Percentiles rank a stretch among this genome's conserved stretches.
Evolutionary conservation across 768 basidiomycete species (phyloP).

Genomic region (Leucosporidium creatinivorum): DNA sequence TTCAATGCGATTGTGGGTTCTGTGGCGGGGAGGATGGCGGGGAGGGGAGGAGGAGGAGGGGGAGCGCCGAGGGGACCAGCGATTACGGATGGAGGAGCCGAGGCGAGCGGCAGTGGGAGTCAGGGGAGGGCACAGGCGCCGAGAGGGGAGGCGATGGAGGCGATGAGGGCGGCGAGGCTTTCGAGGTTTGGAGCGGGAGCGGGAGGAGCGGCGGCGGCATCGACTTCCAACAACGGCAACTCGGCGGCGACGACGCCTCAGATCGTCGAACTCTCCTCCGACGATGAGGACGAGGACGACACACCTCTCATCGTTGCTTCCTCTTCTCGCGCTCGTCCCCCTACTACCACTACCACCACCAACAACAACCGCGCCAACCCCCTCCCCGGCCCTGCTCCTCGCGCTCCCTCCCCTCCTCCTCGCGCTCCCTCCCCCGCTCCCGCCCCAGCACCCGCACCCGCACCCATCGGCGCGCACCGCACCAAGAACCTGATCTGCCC

Average conservation of each 20-base stretch:
- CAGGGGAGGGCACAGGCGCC: not conserved
- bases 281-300: not conserved
- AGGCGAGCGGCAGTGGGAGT: not conserved
- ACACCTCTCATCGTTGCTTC: not conserved
- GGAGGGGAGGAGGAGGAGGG: not conserved
- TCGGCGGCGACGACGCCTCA: not conserved
- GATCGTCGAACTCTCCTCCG: not conserved
- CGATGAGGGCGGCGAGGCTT: not conserved
- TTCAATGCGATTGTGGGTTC: too few species aligned
- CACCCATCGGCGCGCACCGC: conserved; percentile 15
- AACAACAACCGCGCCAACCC: not conserved
- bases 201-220: not conserved
- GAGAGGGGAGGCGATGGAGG: not conserved
- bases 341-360: too few species aligned
- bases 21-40: not conserved
- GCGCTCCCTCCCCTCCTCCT: not conserved
- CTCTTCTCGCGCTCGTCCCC: not conserved
- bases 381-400: not conserved
- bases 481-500: conserved; percentile 29
- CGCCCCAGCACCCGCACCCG: not conserved
- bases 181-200: not conserved
- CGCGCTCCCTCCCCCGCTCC: not conserved
- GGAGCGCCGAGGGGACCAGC: not conserved
- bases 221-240: not conserved
- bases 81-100: not conserved